Conservation (phyloP, 768 basidiomycete species). For the Phaeotremella skinneri region DNA sequence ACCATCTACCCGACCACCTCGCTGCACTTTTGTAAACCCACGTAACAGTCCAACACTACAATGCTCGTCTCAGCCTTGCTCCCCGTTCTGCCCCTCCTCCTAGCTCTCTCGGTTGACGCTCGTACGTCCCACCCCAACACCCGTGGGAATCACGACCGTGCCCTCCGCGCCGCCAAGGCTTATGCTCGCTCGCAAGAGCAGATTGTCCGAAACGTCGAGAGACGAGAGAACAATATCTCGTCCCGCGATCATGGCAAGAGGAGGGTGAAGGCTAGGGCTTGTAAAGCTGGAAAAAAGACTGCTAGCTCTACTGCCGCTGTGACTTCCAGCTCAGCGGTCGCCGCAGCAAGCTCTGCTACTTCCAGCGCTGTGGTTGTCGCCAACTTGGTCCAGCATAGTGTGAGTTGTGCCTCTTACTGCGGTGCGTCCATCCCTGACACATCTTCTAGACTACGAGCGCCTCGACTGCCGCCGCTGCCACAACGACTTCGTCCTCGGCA, state of each 20-base stretch:
- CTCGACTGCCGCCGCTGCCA: conserved; percentile 14
- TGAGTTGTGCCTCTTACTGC: not conserved
- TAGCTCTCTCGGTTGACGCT: conserved; percentile 19
- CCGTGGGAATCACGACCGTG: conserved; percentile 3
- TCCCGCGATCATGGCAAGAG: conserved; percentile 4
- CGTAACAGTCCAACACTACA: conserved; percentile 4
- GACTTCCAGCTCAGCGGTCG: not conserved
- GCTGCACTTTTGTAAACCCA: not conserved
- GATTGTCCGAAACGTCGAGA: conserved; percentile 9
- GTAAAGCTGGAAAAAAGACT: conserved; percentile 7
- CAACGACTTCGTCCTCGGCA: conserved; percentile 7
- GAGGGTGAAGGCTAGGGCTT: conserved; percentile 2
- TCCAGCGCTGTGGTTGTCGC: conserved; percentile 3
- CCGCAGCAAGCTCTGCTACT: not conserved
- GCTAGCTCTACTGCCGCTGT: conserved; percentile 2
- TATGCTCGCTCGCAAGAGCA: conserved; percentile 20
- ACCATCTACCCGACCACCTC: not conserved
- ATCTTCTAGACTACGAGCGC: not conserved
- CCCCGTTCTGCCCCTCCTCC: conserved; percentile 22
- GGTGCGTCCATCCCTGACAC: not conserved
- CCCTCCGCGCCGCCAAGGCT: conserved; percentile 9
- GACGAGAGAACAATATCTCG: conserved; percentile 3
- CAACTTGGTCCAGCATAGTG: not conserved
- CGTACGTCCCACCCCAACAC: conserved; percentile 14
- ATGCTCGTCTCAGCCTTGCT: conserved; percentile 36